Base-by-base conservation (phyloP, 495 filamentous ascomycete species). In the Penicillium canescens region DNA sequence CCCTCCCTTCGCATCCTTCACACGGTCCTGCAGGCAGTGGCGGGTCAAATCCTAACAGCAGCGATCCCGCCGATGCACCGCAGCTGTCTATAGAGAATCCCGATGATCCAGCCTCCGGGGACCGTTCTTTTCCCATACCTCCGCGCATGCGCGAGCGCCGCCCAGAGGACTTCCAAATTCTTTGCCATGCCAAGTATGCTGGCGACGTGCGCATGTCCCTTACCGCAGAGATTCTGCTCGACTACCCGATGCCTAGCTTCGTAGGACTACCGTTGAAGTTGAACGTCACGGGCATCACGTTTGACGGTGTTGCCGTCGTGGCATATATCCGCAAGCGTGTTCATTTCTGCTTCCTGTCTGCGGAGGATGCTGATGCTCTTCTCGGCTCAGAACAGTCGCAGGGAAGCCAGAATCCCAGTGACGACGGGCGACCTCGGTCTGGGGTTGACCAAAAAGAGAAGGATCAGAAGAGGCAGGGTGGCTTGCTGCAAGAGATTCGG, bases 241-340 rank as follows among this genome's bases (percentile, higher is more conserved):
- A 98, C 72, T 98, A 98, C 66, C 94, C 94, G 1, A 96, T 97
- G 87, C 91, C 91, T 10, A 92, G 87, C 71, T 98, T 98, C 59
- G 94, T 96, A 9, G 90, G 91, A 2, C 88, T 98, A 14, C 94
- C 94, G 0, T 76, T 98, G 11, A 89, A 90, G 61, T 78, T 98
- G 3, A 93, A 92, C 56, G 92, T 98, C 57, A 97, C 94, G 1
- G 94, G 95, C 0, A 69, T 98, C 39, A 91, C 88, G 12, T 98
- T 98, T 61, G 92, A 98, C 72, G 94, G 94, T 0, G 86, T 98
- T 2, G 94, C 91, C 0, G 86, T 97, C 31, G 67, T 98, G 11
- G 94, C 94, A 2, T 90, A 95, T 68, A 92, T 97, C 43, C 82
- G 89, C 38, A 88, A 88, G 65, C 70, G 85, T 23, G 63, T 78